phyloP scores from a whole-genome alignment of 202 grass and related monocot species.

The Carex arenaria region DNA sequence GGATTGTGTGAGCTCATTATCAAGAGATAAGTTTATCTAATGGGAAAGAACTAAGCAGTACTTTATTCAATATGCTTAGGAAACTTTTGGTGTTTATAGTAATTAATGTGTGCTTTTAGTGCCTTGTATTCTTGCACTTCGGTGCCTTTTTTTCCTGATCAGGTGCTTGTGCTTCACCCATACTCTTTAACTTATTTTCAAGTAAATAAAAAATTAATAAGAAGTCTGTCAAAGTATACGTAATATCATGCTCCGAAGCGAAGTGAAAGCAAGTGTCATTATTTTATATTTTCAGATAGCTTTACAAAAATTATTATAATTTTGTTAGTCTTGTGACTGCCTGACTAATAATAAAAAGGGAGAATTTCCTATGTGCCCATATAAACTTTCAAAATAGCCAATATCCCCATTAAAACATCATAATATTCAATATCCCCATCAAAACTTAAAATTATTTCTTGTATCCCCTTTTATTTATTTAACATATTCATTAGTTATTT shows the following conservation, averaged over 20 bases:
- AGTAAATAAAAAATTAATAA: not conserved
- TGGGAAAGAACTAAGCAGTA: not conserved
- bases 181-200: not conserved
- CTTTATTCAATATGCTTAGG: not conserved
- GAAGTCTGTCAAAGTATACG: not conserved
- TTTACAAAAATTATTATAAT: not conserved
- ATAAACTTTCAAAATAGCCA: too few species aligned
- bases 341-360: not conserved
- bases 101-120: constrained; percentile 6
- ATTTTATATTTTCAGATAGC: not conserved
- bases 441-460: too few species aligned
- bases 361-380: too few species aligned
- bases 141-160: not conserved
- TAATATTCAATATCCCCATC: too few species aligned
- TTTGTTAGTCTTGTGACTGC: not conserved
- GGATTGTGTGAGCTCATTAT: constrained; percentile 20
- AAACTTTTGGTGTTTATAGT: constrained; percentile 21
- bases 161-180: not conserved
- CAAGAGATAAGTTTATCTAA: not conserved
- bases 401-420: too few species aligned
- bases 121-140: not conserved
- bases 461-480: too few species aligned
- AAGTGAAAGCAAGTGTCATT: not conserved
- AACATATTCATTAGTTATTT: too few species aligned
- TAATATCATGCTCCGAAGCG: not conserved